A percentile compares a stretch with the other conserved stretches of the same genome.
Evolutionary conservation across 2,329 filamentous ascomycete genomes (phyloP).

Genomic region (Diaporthe sp.): DNA sequence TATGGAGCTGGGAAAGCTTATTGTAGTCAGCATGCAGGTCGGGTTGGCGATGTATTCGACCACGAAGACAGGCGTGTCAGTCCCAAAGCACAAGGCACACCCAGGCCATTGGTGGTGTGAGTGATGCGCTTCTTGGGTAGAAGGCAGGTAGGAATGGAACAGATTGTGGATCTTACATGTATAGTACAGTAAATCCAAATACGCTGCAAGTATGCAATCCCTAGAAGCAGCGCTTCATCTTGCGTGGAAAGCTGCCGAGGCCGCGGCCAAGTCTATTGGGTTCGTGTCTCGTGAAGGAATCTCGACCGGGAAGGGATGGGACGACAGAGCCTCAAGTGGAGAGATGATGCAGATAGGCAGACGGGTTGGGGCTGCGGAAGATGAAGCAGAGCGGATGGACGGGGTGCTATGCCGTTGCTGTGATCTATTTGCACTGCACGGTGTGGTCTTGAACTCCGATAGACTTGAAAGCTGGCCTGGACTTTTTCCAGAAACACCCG

Average conservation of each 20-base stretch:
- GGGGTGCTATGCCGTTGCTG: neutral
- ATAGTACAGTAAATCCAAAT: conserved; percentile 33
- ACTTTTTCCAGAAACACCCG: conserved; percentile 27
- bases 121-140: neutral
- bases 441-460: neutral
- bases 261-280: conserved; percentile 29
- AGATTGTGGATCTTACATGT: conserved; percentile 23
- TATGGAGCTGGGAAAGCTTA: conserved; percentile 18
- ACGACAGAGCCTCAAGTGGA: neutral
- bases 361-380: neutral
- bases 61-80: conserved; percentile 16
- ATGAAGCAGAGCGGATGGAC: neutral
- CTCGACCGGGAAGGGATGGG: conserved; percentile 13
- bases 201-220: conserved; percentile 29
- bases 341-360: conserved; percentile 15
- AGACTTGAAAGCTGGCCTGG: conserved; percentile 31
- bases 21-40: conserved; percentile 10
- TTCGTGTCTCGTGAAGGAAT: conserved; percentile 29
- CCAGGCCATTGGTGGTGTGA: neutral
- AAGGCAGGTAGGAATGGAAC: neutral
- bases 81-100: neutral
- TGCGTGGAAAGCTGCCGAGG: conserved; percentile 27
- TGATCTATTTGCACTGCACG: neutral
- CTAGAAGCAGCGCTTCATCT: conserved; percentile 34
- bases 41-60: neutral